These are phyloP conservation scores for Rhynchospora breviuscula DNA, from an alignment of 176 grass and related monocot genomes.

Conservation along the genomic window DNA sequence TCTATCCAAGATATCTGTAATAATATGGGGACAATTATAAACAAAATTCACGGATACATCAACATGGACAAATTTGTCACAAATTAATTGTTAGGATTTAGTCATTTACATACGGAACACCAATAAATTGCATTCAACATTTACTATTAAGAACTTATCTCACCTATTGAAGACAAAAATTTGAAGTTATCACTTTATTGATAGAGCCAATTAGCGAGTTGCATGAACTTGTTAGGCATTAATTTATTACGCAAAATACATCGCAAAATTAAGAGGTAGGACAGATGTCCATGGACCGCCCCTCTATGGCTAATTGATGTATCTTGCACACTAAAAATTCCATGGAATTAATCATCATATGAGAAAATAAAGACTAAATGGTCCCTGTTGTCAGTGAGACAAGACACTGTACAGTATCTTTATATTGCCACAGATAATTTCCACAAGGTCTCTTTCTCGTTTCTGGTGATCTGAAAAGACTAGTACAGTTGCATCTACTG, in stretches of 20 bases:
- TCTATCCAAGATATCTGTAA: too few species aligned
- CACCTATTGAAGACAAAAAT: not conserved
- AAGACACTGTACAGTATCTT: not conserved
- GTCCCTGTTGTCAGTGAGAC: not conserved
- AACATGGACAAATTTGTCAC: too few species aligned
- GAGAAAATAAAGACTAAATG: not conserved
- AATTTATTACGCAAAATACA: too few species aligned
- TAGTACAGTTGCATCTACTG: slow-evolving; percentile 22
- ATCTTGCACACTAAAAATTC: too few species aligned
- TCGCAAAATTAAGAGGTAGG: too few species aligned
- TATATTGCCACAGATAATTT: not conserved
- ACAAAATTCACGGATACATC: too few species aligned
- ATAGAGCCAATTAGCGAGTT: not conserved
- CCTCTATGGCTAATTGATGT: too few species aligned
- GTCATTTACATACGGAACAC: not conserved
- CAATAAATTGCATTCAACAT: not conserved
- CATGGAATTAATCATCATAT: too few species aligned
- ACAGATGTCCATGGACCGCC: too few species aligned
- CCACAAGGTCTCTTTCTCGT: not conserved
- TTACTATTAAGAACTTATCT: not conserved
- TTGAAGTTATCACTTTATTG: not conserved
- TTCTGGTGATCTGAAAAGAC: not conserved
- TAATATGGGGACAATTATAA: too few species aligned
- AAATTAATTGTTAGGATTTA: too few species aligned
- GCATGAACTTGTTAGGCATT: too few species aligned